Evolutionary conservation across 169 alveolate species (phyloP).

Genomic region (Hammondia hammondi): DNA sequence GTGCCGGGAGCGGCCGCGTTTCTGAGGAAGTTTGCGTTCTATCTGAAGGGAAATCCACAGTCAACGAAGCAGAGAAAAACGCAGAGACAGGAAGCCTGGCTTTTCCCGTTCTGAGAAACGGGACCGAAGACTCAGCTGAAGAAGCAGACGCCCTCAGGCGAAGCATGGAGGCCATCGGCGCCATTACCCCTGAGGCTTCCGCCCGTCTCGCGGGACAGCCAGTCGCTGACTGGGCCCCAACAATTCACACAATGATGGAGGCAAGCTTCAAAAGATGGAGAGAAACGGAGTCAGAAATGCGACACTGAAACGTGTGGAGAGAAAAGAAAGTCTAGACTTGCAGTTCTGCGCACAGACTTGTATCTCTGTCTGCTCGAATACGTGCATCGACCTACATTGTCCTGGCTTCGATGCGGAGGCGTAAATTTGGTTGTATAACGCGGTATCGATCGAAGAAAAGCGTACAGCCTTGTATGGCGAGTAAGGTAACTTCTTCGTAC

Average conservation of each 20-base stretch:
- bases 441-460: too few relatives aligned
- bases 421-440: too few relatives aligned
- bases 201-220: background rate
- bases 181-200: background rate
- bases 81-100: background rate
- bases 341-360: too few relatives aligned
- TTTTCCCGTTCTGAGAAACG: background rate
- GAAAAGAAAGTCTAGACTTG: too few relatives aligned
- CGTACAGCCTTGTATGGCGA: too few relatives aligned
- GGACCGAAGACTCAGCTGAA: background rate
- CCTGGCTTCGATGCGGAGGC: too few relatives aligned
- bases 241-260: background rate
- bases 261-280: background rate
- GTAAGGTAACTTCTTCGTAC: too few relatives aligned
- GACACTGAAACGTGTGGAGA: too few relatives aligned
- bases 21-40: background rate
- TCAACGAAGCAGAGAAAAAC: background rate
- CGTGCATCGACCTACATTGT: too few relatives aligned
- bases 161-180: background rate
- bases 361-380: too few relatives aligned
- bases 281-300: background rate
- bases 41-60: background rate
- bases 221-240: background rate
- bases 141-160: background rate
- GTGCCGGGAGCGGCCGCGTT: background rate